phyloP scores from a whole-genome alignment of 345 rosid genomes.

The Lepidium africanum region DNA sequence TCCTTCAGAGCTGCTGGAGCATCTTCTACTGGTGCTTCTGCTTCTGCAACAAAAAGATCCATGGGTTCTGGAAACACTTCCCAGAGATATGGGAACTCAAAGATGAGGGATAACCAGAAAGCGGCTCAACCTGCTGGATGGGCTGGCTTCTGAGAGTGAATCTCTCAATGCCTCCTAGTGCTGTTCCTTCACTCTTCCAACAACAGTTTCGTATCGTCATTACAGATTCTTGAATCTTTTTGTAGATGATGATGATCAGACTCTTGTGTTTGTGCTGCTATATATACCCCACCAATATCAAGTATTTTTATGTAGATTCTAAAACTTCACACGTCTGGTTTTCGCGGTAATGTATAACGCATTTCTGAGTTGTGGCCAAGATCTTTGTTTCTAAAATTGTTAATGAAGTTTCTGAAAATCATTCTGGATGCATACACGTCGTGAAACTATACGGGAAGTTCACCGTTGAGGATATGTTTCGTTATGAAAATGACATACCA shows the following conservation, averaged over 20 bases:
- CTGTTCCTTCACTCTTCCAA: background rate
- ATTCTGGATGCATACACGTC: too few species aligned
- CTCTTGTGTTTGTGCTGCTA: conserved; percentile 7
- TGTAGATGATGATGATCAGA: conserved; percentile 26
- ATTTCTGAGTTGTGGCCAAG: background rate
- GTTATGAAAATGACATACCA: too few species aligned
- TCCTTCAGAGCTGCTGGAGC: conserved; percentile 47
- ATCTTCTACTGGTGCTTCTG: conserved; percentile 37
- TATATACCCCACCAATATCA: background rate
- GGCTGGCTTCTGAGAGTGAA: conserved; percentile 72
- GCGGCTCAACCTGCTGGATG: conserved; percentile 87
- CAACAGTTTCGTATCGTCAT: background rate
- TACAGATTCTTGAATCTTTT: conserved; percentile 8
- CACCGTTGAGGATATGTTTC: too few species aligned
- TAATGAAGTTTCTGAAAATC: too few species aligned
- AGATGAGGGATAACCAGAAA: conserved; percentile 39
- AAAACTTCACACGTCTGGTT: background rate
- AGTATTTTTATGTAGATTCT: conserved; percentile 1
- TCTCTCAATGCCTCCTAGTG: background rate
- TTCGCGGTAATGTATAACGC: conserved; percentile 12
- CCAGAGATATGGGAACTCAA: conserved; percentile 37
- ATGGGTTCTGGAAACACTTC: conserved; percentile 46
- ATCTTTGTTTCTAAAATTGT: background rate
- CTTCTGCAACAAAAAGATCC: conserved; percentile 26
- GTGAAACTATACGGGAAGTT: too few species aligned